phyloP scores from a whole-genome alignment of 1,284 basidiomycete species.

The Sanguinoderma infundibulare region DNA sequence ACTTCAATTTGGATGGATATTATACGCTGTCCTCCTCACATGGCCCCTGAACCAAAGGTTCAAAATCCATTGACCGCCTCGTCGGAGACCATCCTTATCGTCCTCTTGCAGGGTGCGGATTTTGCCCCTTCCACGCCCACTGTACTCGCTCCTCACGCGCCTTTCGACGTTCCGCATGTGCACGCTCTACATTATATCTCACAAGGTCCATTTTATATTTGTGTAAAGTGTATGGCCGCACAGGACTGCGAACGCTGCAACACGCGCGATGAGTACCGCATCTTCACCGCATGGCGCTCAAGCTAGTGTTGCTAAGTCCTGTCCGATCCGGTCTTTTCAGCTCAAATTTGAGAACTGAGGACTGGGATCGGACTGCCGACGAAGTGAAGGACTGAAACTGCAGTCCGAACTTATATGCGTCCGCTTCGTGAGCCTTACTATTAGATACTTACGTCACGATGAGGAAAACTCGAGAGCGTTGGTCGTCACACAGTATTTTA shows the following conservation, averaged over 20 bases:
- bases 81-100: constrained; percentile 51
- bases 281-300: constrained; percentile 58
- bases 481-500: too few relatives aligned
- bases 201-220: not conserved
- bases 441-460: too few relatives aligned
- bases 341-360: too few relatives aligned
- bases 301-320: too few relatives aligned
- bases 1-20: constrained; percentile 58
- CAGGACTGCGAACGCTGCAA: constrained; percentile 68
- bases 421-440: too few relatives aligned
- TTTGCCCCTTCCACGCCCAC: constrained; percentile 43
- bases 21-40: constrained; percentile 51
- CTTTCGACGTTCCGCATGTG: constrained; percentile 64
- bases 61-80: constrained; percentile 56
- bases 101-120: constrained; percentile 46
- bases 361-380: too few relatives aligned
- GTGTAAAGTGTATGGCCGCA: constrained; percentile 44
- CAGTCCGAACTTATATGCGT: too few relatives aligned
- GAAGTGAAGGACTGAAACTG: too few relatives aligned
- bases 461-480: too few relatives aligned
- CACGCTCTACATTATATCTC: constrained; percentile 60
- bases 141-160: constrained; percentile 58
- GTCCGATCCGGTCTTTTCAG: too few relatives aligned
- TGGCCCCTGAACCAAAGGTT: constrained; percentile 62
- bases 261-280: constrained; percentile 58